A percentile compares a stretch with the other conserved stretches of the same genome.
Conservation (phyloP, 1,284 basidiomycete species). For the Malassezia vespertilionis region DNA sequence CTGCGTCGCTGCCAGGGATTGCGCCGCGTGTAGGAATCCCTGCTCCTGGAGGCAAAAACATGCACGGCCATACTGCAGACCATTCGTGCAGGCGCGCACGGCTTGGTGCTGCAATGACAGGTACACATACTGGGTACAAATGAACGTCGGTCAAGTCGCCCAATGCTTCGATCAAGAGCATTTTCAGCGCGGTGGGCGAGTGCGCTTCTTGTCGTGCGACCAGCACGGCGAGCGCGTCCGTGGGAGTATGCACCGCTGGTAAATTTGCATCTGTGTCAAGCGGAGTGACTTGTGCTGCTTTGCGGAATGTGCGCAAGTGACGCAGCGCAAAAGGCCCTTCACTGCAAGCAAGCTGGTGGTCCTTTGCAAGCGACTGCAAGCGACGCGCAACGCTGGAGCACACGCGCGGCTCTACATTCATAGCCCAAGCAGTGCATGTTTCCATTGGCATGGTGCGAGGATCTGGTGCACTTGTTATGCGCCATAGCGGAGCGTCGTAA, state of each 20-base stretch:
- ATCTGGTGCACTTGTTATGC: conserved; percentile 46
- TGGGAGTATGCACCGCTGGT: neutral
- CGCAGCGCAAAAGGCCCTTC: conserved; percentile 18
- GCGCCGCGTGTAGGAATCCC: conserved; percentile 4
- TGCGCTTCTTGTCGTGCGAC: conserved; percentile 21
- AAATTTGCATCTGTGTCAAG: neutral
- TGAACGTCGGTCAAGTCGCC: neutral
- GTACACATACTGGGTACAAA: conserved; percentile 55
- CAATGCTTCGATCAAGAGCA: conserved; percentile 10
- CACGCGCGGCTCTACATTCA: conserved; percentile 57
- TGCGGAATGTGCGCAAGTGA: conserved; percentile 29
- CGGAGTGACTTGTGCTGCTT: conserved; percentile 8
- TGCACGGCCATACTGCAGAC: conserved; percentile 43
- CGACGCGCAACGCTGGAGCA: conserved; percentile 16
- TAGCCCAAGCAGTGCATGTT: conserved; percentile 66
- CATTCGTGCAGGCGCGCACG: conserved; percentile 55
- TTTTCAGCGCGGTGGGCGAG: conserved; percentile 8
- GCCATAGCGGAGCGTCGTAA: conserved; percentile 32
- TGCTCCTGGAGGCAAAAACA: conserved; percentile 25
- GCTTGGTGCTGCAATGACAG: conserved; percentile 62
- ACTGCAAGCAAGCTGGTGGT: too few species aligned
- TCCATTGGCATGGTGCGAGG: conserved; percentile 44
- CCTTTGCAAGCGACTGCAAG: conserved; percentile 20
- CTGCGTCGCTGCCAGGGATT: conserved; percentile 17
- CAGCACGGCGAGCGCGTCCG: conserved; percentile 14